These are phyloP conservation scores for Papilionanthe hybrid DNA, from an alignment of 116 monocot genomes.

Conservation along the genomic window DNA sequence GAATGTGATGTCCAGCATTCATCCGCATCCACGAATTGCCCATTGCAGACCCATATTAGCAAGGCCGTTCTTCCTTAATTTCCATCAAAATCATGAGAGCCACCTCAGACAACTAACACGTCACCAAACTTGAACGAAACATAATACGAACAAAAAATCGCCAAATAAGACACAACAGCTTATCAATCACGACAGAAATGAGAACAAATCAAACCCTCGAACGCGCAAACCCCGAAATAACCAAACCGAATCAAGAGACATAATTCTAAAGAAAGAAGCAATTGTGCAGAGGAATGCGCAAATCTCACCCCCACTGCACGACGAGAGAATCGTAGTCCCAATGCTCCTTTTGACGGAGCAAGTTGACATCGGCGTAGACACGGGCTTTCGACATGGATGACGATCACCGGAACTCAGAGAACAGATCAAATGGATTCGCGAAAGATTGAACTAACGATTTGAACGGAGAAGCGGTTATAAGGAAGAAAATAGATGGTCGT, in stretches of 20 bases:
- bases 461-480: too few relatives aligned
- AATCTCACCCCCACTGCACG: slow-evolving; percentile 31
- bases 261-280: not conserved
- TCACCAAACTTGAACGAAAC: not conserved
- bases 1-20: too few relatives aligned
- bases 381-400: slow-evolving; percentile 30
- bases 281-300: not conserved
- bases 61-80: not conserved
- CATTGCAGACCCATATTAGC: too few relatives aligned
- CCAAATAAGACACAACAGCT: not conserved
- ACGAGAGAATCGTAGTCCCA: slow-evolving; percentile 41
- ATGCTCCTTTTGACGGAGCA: slow-evolving; percentile 29
- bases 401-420: not conserved
- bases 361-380: slow-evolving; percentile 33
- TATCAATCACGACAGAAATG: not conserved
- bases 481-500: too few relatives aligned
- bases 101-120: not conserved
- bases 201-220: not conserved
- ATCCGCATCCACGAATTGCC: too few relatives aligned
- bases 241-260: not conserved
- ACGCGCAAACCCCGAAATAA: not conserved
- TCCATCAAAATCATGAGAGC: not conserved
- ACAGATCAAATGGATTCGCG: too few relatives aligned
- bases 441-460: too few relatives aligned
- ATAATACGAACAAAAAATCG: not conserved